Conservation (phyloP, 2,329 filamentous ascomycete genomes). For the Cladosporium colombiae region DNA sequence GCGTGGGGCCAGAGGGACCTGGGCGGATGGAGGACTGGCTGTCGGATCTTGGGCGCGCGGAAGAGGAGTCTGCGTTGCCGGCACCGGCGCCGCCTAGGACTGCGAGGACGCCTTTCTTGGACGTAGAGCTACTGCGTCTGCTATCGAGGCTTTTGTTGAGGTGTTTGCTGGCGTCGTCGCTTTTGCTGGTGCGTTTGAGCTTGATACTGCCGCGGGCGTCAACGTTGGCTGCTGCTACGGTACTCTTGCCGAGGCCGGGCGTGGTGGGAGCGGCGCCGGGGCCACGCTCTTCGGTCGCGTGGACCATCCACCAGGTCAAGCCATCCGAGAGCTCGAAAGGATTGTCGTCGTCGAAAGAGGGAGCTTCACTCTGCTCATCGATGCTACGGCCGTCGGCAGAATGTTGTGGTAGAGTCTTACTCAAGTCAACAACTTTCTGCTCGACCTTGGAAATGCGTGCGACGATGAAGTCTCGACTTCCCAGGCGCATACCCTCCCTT, state of each 20-base stretch:
- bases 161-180: constrained; percentile 50
- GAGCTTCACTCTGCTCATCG: constrained; percentile 54
- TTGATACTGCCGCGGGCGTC: constrained; percentile 73
- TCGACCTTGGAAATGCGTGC: constrained; percentile 89
- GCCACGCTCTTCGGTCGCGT: constrained; percentile 84
- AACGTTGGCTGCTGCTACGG: constrained; percentile 82
- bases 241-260: constrained; percentile 86
- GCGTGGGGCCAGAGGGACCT: not conserved
- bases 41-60: constrained; percentile 26
- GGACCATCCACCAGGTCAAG: constrained; percentile 91
- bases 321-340: constrained; percentile 96
- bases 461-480: constrained; percentile 90
- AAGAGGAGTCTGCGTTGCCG: constrained; percentile 9
- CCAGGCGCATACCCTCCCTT: constrained; percentile 82
- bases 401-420: constrained; percentile 57
- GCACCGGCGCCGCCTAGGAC: constrained; percentile 11
- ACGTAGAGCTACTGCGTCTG: constrained; percentile 82
- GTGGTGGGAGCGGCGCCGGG: constrained; percentile 76
- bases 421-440: constrained; percentile 89
- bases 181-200: constrained; percentile 46
- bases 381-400: constrained; percentile 43
- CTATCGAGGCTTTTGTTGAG: constrained; percentile 85
- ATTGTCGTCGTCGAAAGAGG: constrained; percentile 81
- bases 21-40: constrained; percentile 28
- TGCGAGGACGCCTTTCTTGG: constrained; percentile 67